These are phyloP conservation scores for Phytophthora vignae DNA, from an alignment of 352 stramenopile species.

Conservation along the genomic window DNA sequence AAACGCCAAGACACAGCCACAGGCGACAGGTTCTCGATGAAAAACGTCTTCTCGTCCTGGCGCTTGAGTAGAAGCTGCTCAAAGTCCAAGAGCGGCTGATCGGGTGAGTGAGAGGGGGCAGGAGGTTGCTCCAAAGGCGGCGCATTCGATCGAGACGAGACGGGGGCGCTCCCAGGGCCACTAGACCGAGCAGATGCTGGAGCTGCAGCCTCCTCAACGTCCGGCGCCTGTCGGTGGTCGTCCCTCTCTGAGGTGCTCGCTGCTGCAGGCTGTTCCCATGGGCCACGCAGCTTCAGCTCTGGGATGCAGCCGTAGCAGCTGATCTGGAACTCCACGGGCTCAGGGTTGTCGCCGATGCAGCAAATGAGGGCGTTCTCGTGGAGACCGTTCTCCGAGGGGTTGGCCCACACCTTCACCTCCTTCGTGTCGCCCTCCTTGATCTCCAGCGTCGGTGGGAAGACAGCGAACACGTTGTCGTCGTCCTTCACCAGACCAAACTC, in stretches of 20 bases:
- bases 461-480: slow-evolving; percentile 57
- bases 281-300: slow-evolving; percentile 76
- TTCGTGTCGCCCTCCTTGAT: slow-evolving; percentile 90
- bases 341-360: slow-evolving; percentile 92
- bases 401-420: slow-evolving; percentile 93
- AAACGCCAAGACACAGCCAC: slow-evolving; percentile 85
- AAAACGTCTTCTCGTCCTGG: slow-evolving; percentile 89
- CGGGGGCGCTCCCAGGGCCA: slow-evolving; percentile 19
- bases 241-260: slow-evolving; percentile 60
- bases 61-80: slow-evolving; percentile 92
- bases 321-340: slow-evolving; percentile 87
- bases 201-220: slow-evolving; percentile 12
- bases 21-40: slow-evolving; percentile 83
- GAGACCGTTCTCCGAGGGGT: slow-evolving; percentile 67
- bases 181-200: slow-evolving; percentile 31
- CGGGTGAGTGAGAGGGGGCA: slow-evolving; percentile 5
- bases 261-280: slow-evolving; percentile 82
- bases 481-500: slow-evolving; percentile 59
- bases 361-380: slow-evolving; percentile 89
- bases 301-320: slow-evolving; percentile 89
- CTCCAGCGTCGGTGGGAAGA: slow-evolving; percentile 78
- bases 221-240: slow-evolving; percentile 8
- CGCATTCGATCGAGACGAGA: slow-evolving; percentile 31
- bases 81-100: slow-evolving; percentile 83
- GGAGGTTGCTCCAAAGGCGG: slow-evolving; percentile 2